Evolutionary conservation across 2,329 filamentous ascomycete genomes (phyloP), one percentile per base, ranked within the genome.

Genomic region (Cryphonectria nitschkei): DNA sequence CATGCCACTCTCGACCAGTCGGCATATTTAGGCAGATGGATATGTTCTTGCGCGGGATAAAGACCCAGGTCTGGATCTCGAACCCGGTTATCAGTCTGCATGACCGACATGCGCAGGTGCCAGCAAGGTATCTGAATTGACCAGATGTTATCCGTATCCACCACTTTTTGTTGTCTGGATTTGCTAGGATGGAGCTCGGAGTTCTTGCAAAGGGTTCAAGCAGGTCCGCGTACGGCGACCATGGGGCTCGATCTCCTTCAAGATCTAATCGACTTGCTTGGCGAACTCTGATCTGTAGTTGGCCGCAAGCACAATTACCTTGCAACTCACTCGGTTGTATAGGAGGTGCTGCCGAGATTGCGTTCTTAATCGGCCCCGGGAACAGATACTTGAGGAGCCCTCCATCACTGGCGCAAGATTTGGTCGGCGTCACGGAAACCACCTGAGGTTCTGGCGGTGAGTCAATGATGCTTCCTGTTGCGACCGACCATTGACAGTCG

Each of bases 21-120:
- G 29, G 76, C 75, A 19, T 79, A 34, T 56, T 7, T 34, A 75
- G 64, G 83, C 73, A 43, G 78, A 87, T 81, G 26, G 82, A 78
- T 68, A 93, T 88, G 74, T 90, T 89, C 1, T 80, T 78, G n/a
- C 83, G 82, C 0, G 89, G 89, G 0, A 92, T 80, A 75, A 92
- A 93, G 0, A 88, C 84, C 90, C 90, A 93, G 0, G 86, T 81
- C 74, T 91, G 86, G 63, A 92, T 85, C 69, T 92, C 88, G 73
- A 88, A 90, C 3, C 90, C 90, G 0, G 87, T 85, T 0, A 81
- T 79, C 3, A 89, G 80, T 7, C 90, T 87, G 76, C 91, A 93
- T 2, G 88, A 87, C 6, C 80, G 82, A 78, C 91, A 93, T 1
- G 84, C 83, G 75, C 90, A 92, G 9, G 86, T 84, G 1, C 88